Percentiles rank a stretch among this genome's conserved stretches.
Conservation (phyloP, 2,329 filamentous ascomycete species). For the Trichoderma asperellum region DNA sequence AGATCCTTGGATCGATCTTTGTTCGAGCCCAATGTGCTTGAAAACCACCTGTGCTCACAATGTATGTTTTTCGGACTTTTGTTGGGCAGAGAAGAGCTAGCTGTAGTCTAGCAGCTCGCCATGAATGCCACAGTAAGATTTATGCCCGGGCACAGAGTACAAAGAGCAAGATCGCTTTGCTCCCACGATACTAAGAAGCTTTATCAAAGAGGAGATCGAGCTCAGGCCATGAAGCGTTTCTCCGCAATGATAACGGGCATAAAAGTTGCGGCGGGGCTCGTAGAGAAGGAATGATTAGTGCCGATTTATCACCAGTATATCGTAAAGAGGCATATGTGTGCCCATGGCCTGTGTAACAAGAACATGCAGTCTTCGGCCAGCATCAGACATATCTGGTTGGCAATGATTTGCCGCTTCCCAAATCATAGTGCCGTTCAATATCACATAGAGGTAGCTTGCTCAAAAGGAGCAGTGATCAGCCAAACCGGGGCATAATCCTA, state of each 20-base stretch:
- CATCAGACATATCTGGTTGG: background rate
- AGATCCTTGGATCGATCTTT: background rate
- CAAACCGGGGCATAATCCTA: background rate
- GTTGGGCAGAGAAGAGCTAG: background rate
- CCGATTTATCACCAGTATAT: background rate
- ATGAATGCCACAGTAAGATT: background rate
- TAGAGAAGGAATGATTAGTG: background rate
- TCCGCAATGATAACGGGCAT: no score
- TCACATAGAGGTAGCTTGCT: background rate
- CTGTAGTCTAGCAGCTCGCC: background rate
- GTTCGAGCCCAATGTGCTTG: background rate
- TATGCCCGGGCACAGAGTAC: background rate
- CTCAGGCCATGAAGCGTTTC: no score
- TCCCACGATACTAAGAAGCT: background rate
- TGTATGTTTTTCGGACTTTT: slow-evolving; percentile 49
- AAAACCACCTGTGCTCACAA: slow-evolving; percentile 46
- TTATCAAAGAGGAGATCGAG: background rate
- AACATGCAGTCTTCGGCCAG: background rate
- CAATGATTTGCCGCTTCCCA: background rate
- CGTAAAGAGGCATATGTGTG: background rate
- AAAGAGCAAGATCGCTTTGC: background rate
- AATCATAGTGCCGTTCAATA: background rate
- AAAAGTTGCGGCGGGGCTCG: background rate
- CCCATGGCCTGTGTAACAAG: background rate
- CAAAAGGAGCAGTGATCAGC: background rate